These are phyloP conservation scores for Cardiospermum halicacabum DNA, from an alignment of 345 rosid species.

Conservation along the genomic window DNA sequence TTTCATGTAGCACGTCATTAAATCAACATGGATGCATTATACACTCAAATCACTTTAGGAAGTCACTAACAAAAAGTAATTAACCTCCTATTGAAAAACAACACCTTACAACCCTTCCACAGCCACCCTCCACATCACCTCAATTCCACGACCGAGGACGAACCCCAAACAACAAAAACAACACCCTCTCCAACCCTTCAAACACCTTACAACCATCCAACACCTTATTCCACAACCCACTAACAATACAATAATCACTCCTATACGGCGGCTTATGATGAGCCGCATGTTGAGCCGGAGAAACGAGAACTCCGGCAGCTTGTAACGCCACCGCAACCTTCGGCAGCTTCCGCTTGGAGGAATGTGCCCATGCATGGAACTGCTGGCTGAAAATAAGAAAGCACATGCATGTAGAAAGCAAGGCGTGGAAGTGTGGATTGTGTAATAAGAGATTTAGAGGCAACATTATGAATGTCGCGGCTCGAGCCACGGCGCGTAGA, in stretches of 20 bases:
- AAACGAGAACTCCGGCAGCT: conserved; percentile 64
- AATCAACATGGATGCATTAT: too few species aligned
- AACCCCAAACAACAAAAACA: conserved; percentile 51
- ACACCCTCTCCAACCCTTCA: conserved; percentile 62
- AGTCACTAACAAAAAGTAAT: too few species aligned
- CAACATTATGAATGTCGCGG: conserved; percentile 45
- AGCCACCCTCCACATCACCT: neutral
- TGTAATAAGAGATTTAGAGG: conserved; percentile 49
- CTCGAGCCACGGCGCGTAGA: conserved; percentile 62
- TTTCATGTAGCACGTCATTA: too few species aligned
- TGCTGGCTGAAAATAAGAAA: conserved; percentile 91
- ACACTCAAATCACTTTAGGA: too few species aligned
- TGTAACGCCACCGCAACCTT: conserved; percentile 58
- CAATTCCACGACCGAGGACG: conserved; percentile 83
- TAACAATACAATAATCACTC: conserved; percentile 83
- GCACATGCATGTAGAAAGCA: conserved; percentile 47
- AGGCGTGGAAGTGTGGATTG: conserved; percentile 47
- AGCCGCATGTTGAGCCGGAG: conserved; percentile 55
- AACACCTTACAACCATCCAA: conserved; percentile 60
- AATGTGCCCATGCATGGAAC: conserved; percentile 90
- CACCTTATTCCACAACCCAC: conserved; percentile 71
- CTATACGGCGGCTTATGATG: conserved; percentile 82
- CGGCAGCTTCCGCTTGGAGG: conserved; percentile 83
- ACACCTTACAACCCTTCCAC: too few species aligned
- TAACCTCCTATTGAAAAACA: too few species aligned